Percentiles rank a stretch among this genome's conserved stretches.
Evolutionary conservation across 108 stramenopile genomes (phyloP).

Genomic region (Nitzschia sp.): DNA sequence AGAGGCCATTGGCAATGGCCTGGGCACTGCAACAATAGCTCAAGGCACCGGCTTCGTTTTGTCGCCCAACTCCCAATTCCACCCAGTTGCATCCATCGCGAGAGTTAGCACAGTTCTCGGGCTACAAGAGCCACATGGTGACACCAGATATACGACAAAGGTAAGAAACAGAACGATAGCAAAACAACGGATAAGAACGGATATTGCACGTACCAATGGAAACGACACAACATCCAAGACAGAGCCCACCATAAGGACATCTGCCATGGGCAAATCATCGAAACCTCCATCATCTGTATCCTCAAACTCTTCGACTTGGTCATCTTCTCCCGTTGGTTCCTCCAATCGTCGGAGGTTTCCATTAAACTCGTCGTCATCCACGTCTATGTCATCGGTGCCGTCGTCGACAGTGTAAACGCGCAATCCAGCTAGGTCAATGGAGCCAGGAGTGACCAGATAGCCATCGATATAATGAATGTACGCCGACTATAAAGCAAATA

Average conservation of each 20-base stretch:
- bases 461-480: slow-evolving; percentile 76
- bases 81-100: slow-evolving; percentile 78
- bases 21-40: slow-evolving; percentile 81
- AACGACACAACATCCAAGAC: slow-evolving; percentile 36
- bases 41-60: slow-evolving; percentile 42
- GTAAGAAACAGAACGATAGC: not conserved
- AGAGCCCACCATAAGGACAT: slow-evolving; percentile 31
- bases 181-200: not conserved
- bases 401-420: slow-evolving; percentile 36
- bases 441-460: slow-evolving; percentile 75
- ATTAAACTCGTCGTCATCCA: slow-evolving; percentile 22
- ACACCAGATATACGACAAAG: not conserved
- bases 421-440: slow-evolving; percentile 64
- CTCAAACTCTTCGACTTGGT: slow-evolving; percentile 27
- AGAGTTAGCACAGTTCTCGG: slow-evolving; percentile 64
- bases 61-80: slow-evolving; percentile 66
- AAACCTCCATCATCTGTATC: slow-evolving; percentile 15
- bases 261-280: not conserved
- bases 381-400: slow-evolving; percentile 12
- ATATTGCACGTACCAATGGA: slow-evolving; percentile 23
- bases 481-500: slow-evolving; percentile 22
- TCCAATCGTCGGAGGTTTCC: not conserved
- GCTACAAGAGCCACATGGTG: slow-evolving; percentile 25
- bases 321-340: slow-evolving; percentile 28
- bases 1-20: slow-evolving; percentile 64